Conservation (phyloP, 1,284 basidiomycete species). For the Singerocomus inundabilis region DNA sequence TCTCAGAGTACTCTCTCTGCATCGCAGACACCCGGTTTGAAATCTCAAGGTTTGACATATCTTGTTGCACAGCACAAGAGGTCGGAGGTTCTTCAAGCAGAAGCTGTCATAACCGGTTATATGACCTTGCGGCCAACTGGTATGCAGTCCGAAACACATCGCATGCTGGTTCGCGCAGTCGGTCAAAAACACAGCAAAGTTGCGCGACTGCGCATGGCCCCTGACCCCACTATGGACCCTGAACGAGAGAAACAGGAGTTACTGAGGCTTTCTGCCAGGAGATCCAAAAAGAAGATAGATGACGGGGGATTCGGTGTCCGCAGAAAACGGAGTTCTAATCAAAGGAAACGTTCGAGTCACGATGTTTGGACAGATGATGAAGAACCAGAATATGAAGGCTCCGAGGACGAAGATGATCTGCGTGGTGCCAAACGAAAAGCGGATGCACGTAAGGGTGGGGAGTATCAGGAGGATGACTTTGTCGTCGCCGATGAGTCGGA, state of each 20-base stretch:
- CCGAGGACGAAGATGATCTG: conserved; percentile 47
- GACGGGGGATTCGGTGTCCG: conserved; percentile 48
- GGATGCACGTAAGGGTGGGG: conserved; percentile 48
- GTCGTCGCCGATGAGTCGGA: conserved; percentile 74
- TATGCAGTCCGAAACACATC: conserved; percentile 88
- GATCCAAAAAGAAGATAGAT: conserved; percentile 51
- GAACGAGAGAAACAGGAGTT: conserved; percentile 72
- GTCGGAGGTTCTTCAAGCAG: conserved; percentile 81
- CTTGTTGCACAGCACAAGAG: conserved; percentile 89
- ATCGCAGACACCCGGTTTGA: conserved; percentile 31
- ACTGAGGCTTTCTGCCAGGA: conserved; percentile 60
- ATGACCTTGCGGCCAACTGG: conserved; percentile 84
- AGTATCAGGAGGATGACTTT: conserved; percentile 82
- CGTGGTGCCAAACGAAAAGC: conserved; percentile 37
- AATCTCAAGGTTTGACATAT: conserved; percentile 77
- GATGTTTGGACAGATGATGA: conserved; percentile 64
- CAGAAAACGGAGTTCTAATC: conserved; percentile 46
- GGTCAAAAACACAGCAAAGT: conserved; percentile 82
- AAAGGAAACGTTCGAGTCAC: conserved; percentile 44
- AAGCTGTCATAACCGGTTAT: conserved; percentile 79
- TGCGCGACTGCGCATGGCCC: conserved; percentile 71
- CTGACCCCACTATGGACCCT: conserved; percentile 69
- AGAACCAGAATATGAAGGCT: conserved; percentile 54
- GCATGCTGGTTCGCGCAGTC: conserved; percentile 83
- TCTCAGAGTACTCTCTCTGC: conserved; percentile 29